Percentiles rank a stretch among this genome's conserved stretches.
Evolutionary conservation across 2,329 filamentous ascomycete species (phyloP).

Genomic region (Diaporthe ilicicola): DNA sequence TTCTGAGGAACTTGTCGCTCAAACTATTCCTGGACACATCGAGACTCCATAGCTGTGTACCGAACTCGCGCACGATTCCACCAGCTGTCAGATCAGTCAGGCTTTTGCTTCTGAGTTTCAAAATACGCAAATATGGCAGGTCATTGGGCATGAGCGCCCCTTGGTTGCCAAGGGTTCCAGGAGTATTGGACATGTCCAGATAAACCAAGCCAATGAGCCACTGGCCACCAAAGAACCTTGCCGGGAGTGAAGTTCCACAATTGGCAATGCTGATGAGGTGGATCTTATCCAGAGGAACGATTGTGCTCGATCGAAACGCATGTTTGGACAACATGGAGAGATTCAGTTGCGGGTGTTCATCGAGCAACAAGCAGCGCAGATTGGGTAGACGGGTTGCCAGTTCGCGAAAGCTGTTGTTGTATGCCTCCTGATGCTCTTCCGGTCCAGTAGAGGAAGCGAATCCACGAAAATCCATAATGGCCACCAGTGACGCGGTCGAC

Average conservation of each 20-base stretch:
- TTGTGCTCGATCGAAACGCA: slow-evolving; percentile 31
- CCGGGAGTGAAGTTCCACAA: slow-evolving; percentile 50
- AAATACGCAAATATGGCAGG: slow-evolving; percentile 58
- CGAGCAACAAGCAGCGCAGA: slow-evolving; percentile 56
- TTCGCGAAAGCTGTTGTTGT: slow-evolving; percentile 46
- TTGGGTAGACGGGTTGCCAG: slow-evolving; percentile 52
- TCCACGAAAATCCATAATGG: slow-evolving; percentile 56
- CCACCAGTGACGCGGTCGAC: slow-evolving; percentile 53
- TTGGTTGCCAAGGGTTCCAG: slow-evolving; percentile 52
- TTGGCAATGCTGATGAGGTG: slow-evolving; percentile 56
- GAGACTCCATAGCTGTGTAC: slow-evolving; percentile 62
- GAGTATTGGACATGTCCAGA: slow-evolving; percentile 60
- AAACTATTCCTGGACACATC: slow-evolving; percentile 63
- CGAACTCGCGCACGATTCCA: slow-evolving; percentile 46
- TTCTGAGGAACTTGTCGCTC: slow-evolving; percentile 52
- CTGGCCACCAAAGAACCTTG: slow-evolving; percentile 48
- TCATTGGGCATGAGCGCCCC: slow-evolving; percentile 42
- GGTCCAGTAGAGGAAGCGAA: background rate
- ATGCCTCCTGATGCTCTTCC: background rate
- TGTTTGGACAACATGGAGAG: slow-evolving; percentile 44
- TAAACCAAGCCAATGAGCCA: slow-evolving; percentile 55
- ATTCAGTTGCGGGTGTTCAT: slow-evolving; percentile 56
- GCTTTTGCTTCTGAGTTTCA: slow-evolving; percentile 59
- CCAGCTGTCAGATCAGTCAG: slow-evolving; percentile 52
- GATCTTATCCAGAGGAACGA: slow-evolving; percentile 35